Percentiles rank a stretch among this genome's conserved stretches.
These are phyloP conservation scores for Penicillium sp. DNA, from an alignment of 2,329 filamentous ascomycete species.

Conservation along the genomic window DNA sequence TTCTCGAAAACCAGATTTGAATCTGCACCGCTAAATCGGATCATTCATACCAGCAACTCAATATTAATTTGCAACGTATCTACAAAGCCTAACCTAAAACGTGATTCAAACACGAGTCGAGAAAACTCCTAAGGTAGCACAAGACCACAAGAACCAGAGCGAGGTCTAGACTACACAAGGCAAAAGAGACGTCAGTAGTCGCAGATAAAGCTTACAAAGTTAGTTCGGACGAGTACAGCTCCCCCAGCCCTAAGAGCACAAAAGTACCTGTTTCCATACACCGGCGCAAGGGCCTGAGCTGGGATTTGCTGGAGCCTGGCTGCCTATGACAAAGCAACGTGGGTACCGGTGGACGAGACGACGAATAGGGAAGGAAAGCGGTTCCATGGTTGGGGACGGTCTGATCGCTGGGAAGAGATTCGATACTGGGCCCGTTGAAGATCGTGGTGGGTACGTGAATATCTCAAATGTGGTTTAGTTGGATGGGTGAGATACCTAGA, in stretches of 20 bases:
- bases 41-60: not conserved
- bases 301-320: not conserved
- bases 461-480: not conserved
- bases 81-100: not conserved
- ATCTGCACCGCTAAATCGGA: not conserved
- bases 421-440: not conserved
- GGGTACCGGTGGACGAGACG: not conserved
- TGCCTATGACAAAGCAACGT: not conserved
- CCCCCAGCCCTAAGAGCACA: not conserved
- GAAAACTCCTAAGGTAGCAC: not conserved
- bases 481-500: too few species aligned
- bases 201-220: too few species aligned
- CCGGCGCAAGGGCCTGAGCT: too few species aligned
- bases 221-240: too few species aligned
- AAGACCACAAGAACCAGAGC: not conserved
- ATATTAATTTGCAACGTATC: not conserved
- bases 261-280: slow-evolving; percentile 1
- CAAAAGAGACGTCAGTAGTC: not conserved
- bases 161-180: not conserved
- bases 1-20: not conserved
- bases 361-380: not conserved
- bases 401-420: not conserved
- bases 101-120: not conserved
- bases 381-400: not conserved
- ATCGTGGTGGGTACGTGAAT: not conserved